phyloP scores from a whole-genome alignment of 1,139 yeast species.

The Yamadazyma atlantica region DNA sequence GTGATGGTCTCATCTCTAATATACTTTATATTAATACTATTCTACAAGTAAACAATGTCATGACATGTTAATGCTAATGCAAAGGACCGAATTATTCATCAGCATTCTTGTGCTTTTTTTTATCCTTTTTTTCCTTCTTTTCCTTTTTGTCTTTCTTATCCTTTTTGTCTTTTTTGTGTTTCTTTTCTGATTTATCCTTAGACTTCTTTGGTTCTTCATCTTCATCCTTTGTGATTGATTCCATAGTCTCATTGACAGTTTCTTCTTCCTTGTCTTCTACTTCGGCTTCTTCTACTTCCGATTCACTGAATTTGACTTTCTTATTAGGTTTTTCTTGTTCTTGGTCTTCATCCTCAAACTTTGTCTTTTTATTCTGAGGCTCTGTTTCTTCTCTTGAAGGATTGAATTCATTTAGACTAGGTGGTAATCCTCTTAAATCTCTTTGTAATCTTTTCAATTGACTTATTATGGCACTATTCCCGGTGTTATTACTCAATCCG shows the following conservation, averaged over 20 bases:
- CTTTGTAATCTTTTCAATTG: slow-evolving; percentile 69
- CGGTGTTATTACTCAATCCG: slow-evolving; percentile 25
- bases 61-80: background rate
- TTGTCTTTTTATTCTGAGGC: slow-evolving; percentile 16
- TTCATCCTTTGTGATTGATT: slow-evolving; percentile 11
- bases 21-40: background rate
- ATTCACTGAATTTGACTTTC: slow-evolving; percentile 31
- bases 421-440: slow-evolving; percentile 74
- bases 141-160: slow-evolving; percentile 16
- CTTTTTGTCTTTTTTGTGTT: slow-evolving; percentile 19
- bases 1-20: no score
- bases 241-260: slow-evolving; percentile 13
- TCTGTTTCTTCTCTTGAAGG: background rate
- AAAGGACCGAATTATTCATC: background rate
- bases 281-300: slow-evolving; percentile 17
- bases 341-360: slow-evolving; percentile 9
- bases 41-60: background rate
- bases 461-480: slow-evolving; percentile 41
- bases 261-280: slow-evolving; percentile 19
- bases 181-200: slow-evolving; percentile 16
- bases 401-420: slow-evolving; percentile 21
- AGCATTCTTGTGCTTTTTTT: background rate
- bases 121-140: slow-evolving; percentile 15
- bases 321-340: slow-evolving; percentile 11
- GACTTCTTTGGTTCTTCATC: slow-evolving; percentile 12